Base-by-base conservation (phyloP, 2,329 filamentous ascomycete species). In the Apiospora malaysiana region DNA sequence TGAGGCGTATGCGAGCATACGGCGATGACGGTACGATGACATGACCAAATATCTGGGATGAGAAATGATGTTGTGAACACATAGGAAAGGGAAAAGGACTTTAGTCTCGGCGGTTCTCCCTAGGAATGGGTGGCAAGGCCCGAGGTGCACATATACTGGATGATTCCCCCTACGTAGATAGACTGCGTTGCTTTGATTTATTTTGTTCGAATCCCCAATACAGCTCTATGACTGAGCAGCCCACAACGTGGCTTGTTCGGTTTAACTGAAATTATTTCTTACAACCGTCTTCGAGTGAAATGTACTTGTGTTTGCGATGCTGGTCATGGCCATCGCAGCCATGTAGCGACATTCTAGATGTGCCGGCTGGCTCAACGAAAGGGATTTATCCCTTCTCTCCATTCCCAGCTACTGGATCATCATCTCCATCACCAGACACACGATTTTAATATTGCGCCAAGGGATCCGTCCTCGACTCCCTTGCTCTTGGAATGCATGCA, bases 121-220 rank as follows among this genome's bases (percentile, higher is more conserved):
- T 40, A 63, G 56, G 56, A 63, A 40, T 68, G 67, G 67, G 67
- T 56, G 65, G 42, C 65, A 67, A 43, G 40, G 65, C 40, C 65
- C n/a, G 43, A 46, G 65, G 43, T 68, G 67, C 67, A 56, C 67
- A 68, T 68, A 56, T 56, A 68, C 66, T 68, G 67, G 67, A 68
- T 68, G 67, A 68, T 68, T 68, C 67, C 67, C 67, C 67, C 67
- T 68, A 51, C 67, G 67, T 68, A 68, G 67, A 68, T 68, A 68
- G 67, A 68, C 67, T 49, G 67, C 67, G 67, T 68, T 49, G 16
- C 23, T 49, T 56, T 68, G 67, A 16, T 68, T 56, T 63, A 40
- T 21, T 63, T 63, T 63, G 18, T 63, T 63, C 21, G 40, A 32
- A 63, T 40, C 18, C 56, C 56, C 32, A 63, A 63, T 63, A 40